Evolutionary conservation across 2,329 filamentous ascomycete genomes (phyloP).

Genomic region (Trichoderma arundinaceum): DNA sequence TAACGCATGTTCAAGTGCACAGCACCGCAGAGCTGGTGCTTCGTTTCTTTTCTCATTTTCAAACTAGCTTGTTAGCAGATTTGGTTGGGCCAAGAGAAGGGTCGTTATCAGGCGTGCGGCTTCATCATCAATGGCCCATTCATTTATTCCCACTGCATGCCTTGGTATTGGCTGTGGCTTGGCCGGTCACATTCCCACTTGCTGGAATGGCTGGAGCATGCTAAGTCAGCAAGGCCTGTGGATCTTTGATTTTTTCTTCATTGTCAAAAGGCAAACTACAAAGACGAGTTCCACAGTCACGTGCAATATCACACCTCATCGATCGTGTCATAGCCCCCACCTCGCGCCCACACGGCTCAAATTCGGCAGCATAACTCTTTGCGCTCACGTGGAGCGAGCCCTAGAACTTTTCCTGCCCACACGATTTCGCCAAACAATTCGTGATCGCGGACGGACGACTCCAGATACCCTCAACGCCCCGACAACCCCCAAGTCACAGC

Average conservation of each 20-base stretch:
- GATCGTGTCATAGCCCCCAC: not conserved
- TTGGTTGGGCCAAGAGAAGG: conserved; percentile 1
- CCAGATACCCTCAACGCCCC: conserved; percentile 49
- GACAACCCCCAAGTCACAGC: conserved; percentile 56
- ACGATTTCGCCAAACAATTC: conserved; percentile 49
- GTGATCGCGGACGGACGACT: conserved; percentile 46
- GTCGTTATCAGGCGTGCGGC: not conserved
- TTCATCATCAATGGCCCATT: not conserved
- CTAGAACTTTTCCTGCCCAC: conserved; percentile 55
- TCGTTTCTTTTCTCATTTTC: not conserved
- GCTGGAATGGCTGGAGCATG: not conserved
- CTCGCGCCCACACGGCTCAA: conserved; percentile 36
- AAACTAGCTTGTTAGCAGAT: not conserved
- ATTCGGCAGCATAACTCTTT: conserved; percentile 36
- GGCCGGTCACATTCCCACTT: not conserved
- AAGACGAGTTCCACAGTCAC: conserved; percentile 1
- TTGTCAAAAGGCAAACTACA: not conserved
- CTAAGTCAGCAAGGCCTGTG: conserved; percentile 6
- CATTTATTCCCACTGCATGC: not conserved
- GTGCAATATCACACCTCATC: conserved; percentile 31
- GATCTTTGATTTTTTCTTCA: not conserved
- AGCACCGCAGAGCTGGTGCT: no score
- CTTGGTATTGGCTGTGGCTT: conserved; percentile 14
- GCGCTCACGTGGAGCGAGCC: conserved; percentile 50
- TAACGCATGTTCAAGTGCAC: conserved; percentile 1